Conservation (phyloP, 805 yeast species). For the Millerago galiae region DNA sequence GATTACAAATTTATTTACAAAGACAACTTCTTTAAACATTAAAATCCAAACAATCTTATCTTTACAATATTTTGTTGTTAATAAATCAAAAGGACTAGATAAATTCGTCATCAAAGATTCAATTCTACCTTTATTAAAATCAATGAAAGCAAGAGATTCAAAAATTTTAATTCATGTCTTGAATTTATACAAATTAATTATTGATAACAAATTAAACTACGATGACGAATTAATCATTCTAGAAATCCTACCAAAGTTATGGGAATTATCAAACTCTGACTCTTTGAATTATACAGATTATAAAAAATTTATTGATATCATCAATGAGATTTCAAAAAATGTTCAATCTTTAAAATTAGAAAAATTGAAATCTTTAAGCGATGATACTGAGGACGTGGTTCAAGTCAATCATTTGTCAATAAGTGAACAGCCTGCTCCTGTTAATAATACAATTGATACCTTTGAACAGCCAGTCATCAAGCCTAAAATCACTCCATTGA, state of each 20-base stretch:
- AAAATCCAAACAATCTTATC: slow-evolving; percentile 62
- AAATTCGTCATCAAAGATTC: slow-evolving; percentile 67
- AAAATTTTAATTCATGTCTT: slow-evolving; percentile 49
- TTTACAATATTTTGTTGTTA: slow-evolving; percentile 45
- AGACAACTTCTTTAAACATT: slow-evolving; percentile 77
- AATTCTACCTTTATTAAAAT: slow-evolving; percentile 69
- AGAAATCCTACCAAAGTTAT: slow-evolving; percentile 47
- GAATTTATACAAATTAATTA: slow-evolving; percentile 31
- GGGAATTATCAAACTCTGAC: slow-evolving; percentile 42
- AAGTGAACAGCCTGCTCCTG: slow-evolving; percentile 4
- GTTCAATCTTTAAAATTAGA: slow-evolving; percentile 33
- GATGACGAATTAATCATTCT: slow-evolving; percentile 41
- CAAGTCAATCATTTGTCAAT: no score
- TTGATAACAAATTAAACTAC: slow-evolving; percentile 26
- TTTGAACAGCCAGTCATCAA: slow-evolving; percentile 1
- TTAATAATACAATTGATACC: background rate
- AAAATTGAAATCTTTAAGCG: slow-evolving; percentile 19
- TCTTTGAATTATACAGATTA: slow-evolving; percentile 38
- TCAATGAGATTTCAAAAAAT: slow-evolving; percentile 34
- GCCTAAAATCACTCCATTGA: slow-evolving; percentile 17
- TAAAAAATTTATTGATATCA: slow-evolving; percentile 29
- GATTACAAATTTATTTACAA: slow-evolving; percentile 65
- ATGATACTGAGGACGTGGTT: no score
- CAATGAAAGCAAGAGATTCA: slow-evolving; percentile 72
- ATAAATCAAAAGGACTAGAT: slow-evolving; percentile 57